Base-by-base conservation (phyloP, 148 eudicot genomes). In the Chenopodium album region DNA sequence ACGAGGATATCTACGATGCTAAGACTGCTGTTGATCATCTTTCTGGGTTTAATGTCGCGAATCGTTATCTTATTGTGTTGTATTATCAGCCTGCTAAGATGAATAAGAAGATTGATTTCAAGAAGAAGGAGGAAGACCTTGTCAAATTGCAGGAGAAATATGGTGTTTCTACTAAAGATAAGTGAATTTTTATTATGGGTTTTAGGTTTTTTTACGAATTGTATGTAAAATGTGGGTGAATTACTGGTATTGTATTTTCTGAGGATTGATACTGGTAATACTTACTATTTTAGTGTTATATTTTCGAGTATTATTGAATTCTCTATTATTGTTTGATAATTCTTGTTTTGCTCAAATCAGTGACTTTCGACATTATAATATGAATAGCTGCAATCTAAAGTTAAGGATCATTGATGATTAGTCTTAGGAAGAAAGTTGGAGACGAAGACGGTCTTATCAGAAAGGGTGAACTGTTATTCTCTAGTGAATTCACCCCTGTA, bases 1-100 rank as follows among this genome's bases (percentile, higher is more conserved):
- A 93, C 88, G 94, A 93, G 85, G 94, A 93, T 70, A 93, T 93
- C 64, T 93, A 93, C 83, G 94, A 93, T 29, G 97, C 97, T 46
- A 93, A 93, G 77, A 91, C 93, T 20, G 92, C 91, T 7, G 94
- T 93, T 11, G 94, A 93, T 71, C 97, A 93, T 64, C 88, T 91
- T 37, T 91, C 93, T 9, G 93, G 97, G 12, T 93, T 93, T 78
- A 93, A 91, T 47, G 92, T 93, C n/a, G 97, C 97, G 3, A 93
- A 91, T 76, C 80, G 97, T 34, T 93, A 91, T 76, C 75, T 93
- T 8, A 93, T 93, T 34, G 93, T 93, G 12, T 80, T 93, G 81
- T 93, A 93, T 62, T 91, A 93, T 73, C 97, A 93, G 82, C 97
- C 92, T 19, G 89, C 89, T 6, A 93, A 91, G 97, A 90, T 91